These are phyloP conservation scores for Canavalia ensiformis DNA, from an alignment of 306 rosid genomes.

Conservation along the genomic window DNA sequence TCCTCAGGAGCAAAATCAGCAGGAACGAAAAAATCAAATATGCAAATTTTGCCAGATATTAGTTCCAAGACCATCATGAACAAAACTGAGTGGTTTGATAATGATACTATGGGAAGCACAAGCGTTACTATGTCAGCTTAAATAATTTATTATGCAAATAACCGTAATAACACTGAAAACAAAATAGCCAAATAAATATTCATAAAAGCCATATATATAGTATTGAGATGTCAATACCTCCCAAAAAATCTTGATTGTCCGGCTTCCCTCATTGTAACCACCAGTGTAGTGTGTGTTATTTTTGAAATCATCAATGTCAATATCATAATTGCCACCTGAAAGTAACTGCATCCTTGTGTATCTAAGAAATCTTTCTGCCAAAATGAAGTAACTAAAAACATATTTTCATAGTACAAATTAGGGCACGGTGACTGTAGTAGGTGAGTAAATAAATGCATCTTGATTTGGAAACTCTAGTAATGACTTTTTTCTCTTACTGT, in stretches of 20 bases:
- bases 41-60: slow-evolving; percentile 10
- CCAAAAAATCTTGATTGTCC: slow-evolving; percentile 88
- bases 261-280: slow-evolving; percentile 89
- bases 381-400: slow-evolving; percentile 37
- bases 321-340: slow-evolving; percentile 96
- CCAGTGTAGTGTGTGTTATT: slow-evolving; percentile 91
- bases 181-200: slow-evolving; percentile 7
- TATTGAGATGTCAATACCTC: slow-evolving; percentile 69
- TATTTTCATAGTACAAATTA: slow-evolving; percentile 16
- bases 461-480: slow-evolving; percentile 25
- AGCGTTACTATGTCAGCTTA: slow-evolving; percentile 1
- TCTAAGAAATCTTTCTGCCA: slow-evolving; percentile 49
- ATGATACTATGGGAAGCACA: slow-evolving; percentile 14
- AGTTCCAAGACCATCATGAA: not conserved
- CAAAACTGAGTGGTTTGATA: not conserved
- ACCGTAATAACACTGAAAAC: slow-evolving; percentile 7
- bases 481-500: slow-evolving; percentile 21
- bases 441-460: slow-evolving; percentile 25
- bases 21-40: slow-evolving; percentile 25
- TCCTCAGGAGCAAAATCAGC: not conserved
- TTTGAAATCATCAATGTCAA: slow-evolving; percentile 88
- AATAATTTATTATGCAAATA: not conserved
- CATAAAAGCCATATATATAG: not conserved
- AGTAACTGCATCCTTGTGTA: slow-evolving; percentile 74
- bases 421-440: slow-evolving; percentile 5